Percentiles rank a stretch among this genome's conserved stretches.
Conservation (phyloP, 306 rosid genomes). For the Prunus padus region DNA sequence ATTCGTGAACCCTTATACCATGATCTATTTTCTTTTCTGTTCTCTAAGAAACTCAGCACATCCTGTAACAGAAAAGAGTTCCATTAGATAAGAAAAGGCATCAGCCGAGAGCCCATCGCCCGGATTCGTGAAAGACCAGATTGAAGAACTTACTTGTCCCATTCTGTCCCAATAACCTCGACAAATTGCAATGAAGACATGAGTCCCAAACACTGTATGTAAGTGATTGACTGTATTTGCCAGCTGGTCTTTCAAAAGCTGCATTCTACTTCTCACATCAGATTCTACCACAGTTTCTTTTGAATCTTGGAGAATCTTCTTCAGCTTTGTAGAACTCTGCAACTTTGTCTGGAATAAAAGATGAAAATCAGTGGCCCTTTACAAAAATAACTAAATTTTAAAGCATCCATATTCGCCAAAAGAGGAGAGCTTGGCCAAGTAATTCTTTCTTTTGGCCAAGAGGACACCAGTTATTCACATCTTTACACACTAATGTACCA, state of each 20-base stretch:
- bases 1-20: slow-evolving; percentile 96
- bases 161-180: slow-evolving; percentile 94
- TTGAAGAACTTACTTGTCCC: slow-evolving; percentile 68
- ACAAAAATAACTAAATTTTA: slow-evolving; percentile 9
- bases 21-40: slow-evolving; percentile 82
- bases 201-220: slow-evolving; percentile 66
- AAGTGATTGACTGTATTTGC: slow-evolving; percentile 63
- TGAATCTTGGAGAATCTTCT: slow-evolving; percentile 93
- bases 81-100: slow-evolving; percentile 3
- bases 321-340: slow-evolving; percentile 82
- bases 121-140: neutral
- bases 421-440: neutral
- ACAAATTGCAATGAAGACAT: slow-evolving; percentile 75
- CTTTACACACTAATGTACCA: neutral
- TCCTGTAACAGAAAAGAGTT: slow-evolving; percentile 51
- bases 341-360: slow-evolving; percentile 63
- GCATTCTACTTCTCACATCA: slow-evolving; percentile 76
- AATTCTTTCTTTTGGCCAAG: neutral
- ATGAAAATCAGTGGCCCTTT: slow-evolving; percentile 18
- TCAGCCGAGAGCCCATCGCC: neutral
- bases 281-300: slow-evolving; percentile 83
- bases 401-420: neutral
- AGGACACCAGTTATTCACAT: neutral
- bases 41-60: slow-evolving; percentile 90
- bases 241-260: slow-evolving; percentile 77